Percentiles rank a stretch among this genome's conserved stretches.
Evolutionary conservation across 2,329 filamentous ascomycete species (phyloP).

Genomic region (Alternaria arbusti): DNA sequence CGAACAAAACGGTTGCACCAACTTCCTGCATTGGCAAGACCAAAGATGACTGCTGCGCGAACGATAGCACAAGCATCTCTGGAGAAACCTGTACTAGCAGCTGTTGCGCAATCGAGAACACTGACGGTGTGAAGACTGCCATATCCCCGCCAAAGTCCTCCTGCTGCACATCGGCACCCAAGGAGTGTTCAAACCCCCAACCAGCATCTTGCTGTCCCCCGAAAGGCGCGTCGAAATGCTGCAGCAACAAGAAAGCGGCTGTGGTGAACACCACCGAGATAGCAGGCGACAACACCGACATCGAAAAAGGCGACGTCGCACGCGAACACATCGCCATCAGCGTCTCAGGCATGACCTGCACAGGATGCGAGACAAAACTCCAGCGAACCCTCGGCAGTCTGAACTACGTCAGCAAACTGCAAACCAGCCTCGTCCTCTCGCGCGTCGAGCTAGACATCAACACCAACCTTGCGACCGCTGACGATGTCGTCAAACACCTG

Average conservation of each 20-base stretch:
- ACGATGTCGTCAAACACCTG: slow-evolving; percentile 58
- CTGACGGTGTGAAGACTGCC: background rate
- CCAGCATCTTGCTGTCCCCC: background rate
- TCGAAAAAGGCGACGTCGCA: slow-evolving; percentile 28
- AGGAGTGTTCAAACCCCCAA: background rate
- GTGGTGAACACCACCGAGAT: background rate
- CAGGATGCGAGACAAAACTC: slow-evolving; percentile 73
- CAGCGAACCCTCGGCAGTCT: slow-evolving; percentile 58
- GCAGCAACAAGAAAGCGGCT: background rate
- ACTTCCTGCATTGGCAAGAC: background rate
- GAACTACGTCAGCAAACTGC: slow-evolving; percentile 60
- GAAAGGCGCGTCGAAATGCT: background rate
- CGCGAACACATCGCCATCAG: slow-evolving; percentile 65
- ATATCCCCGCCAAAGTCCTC: background rate
- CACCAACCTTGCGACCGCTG: slow-evolving; percentile 25
- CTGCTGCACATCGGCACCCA: background rate
- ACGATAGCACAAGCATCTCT: background rate
- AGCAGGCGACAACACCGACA: slow-evolving; percentile 6
- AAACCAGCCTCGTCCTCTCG: slow-evolving; percentile 69
- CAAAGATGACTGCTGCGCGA: background rate
- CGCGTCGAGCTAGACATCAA: slow-evolving; percentile 70
- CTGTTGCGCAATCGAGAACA: background rate
- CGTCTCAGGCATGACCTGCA: slow-evolving; percentile 75
- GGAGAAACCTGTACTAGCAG: background rate
- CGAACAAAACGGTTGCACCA: background rate